Evolutionary conservation across 139 green algal genomes (phyloP).

Genomic region (Astrephomene gubernaculifera): DNA sequence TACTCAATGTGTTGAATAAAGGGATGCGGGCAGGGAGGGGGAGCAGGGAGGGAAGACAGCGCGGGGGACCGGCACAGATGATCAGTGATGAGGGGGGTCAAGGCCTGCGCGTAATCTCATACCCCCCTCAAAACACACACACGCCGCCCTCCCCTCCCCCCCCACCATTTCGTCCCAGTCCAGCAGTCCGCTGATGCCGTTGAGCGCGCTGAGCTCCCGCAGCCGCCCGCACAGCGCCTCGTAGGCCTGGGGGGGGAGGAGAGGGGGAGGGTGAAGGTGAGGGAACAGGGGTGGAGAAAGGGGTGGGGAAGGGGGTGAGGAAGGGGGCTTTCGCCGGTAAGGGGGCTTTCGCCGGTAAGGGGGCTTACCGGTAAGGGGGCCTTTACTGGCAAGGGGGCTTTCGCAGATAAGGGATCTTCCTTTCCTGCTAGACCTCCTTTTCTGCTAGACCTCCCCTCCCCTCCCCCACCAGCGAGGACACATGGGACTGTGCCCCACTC

Average conservation of each 20-base stretch:
- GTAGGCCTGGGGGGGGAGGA: slow-evolving; percentile 60
- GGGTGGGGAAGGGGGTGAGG: too few species aligned
- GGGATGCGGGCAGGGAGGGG: neutral
- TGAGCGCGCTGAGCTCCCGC: slow-evolving; percentile 72
- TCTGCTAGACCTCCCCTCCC: too few species aligned
- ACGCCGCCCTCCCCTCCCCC: neutral
- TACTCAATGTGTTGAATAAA: neutral
- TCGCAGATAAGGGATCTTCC: too few species aligned
- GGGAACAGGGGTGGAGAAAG: too few species aligned
- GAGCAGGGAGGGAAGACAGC: neutral
- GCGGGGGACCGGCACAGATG: neutral
- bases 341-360: too few species aligned
- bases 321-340: too few species aligned
- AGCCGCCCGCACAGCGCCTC: slow-evolving; percentile 73
- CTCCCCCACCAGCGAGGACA: too few species aligned
- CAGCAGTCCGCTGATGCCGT: slow-evolving; percentile 77
- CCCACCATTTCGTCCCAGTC: slow-evolving; percentile 80
- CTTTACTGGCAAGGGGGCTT: too few species aligned
- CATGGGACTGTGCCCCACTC: too few species aligned
- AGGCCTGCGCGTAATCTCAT: neutral
- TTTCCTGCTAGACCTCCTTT: too few species aligned
- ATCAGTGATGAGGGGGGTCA: neutral
- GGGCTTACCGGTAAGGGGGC: too few species aligned
- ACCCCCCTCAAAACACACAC: neutral
- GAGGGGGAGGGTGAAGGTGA: neutral